Conservation (phyloP, 176 grass and related monocot species). For the Musa schizocarpa region DNA sequence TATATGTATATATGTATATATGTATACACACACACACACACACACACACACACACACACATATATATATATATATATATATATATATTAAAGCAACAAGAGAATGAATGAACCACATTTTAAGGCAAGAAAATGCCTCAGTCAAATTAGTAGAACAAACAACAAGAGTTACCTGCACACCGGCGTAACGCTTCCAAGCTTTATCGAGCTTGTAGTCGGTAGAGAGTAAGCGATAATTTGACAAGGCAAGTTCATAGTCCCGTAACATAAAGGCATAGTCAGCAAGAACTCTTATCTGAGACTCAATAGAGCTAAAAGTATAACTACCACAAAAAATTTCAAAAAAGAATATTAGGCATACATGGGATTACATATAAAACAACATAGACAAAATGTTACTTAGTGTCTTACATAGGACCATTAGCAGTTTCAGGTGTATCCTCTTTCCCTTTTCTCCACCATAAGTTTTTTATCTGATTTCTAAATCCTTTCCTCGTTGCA, state of each 20-base stretch:
- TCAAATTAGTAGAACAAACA: neutral
- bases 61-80: no score
- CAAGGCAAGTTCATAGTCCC: conserved; percentile 96
- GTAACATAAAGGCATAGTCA: conserved; percentile 97
- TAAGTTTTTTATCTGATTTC: conserved; percentile 98
- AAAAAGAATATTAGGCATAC: conserved; percentile 28
- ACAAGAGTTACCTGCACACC: conserved; percentile 69
- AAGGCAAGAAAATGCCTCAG: neutral
- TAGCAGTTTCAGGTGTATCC: conserved; percentile 66
- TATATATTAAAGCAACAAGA: neutral
- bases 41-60: no score
- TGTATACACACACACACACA: no score
- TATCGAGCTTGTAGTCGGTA: conserved; percentile 97
- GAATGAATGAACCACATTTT: neutral
- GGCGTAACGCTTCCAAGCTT: conserved; percentile 90
- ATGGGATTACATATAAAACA: conserved; percentile 9
- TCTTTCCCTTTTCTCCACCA: conserved; percentile 98
- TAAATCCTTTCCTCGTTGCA: conserved; percentile 87
- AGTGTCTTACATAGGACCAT: conserved; percentile 65
- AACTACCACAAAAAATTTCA: conserved; percentile 43
- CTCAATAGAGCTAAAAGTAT: conserved; percentile 94
- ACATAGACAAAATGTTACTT: conserved; percentile 9
- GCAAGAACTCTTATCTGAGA: conserved; percentile 92
- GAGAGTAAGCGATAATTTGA: conserved; percentile 93
- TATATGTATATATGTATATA: no score